phyloP scores from a whole-genome alignment of 805 yeast genomes.

The Ogataea haglerorum region DNA sequence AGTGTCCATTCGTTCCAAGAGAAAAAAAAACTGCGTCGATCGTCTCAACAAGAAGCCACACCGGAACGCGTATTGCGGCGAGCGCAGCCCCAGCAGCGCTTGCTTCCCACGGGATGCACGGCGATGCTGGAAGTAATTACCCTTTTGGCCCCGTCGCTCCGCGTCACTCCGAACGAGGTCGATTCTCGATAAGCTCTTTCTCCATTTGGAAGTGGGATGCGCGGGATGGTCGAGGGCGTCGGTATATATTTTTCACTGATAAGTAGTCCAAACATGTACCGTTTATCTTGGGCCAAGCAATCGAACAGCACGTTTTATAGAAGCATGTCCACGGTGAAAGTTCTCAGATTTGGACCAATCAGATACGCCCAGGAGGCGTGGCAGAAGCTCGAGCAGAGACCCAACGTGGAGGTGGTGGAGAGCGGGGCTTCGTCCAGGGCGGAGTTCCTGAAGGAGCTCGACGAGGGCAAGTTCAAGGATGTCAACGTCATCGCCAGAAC shows the following conservation, averaged over 20 bases:
- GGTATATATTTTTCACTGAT: not conserved
- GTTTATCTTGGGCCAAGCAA: not conserved
- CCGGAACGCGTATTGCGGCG: not conserved
- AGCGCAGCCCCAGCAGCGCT: not conserved
- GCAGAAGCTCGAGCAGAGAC: constrained; percentile 35
- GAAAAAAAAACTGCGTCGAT: constrained; percentile 8
- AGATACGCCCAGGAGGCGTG: constrained; percentile 63
- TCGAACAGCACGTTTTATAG: constrained; percentile 3
- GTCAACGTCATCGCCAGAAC: constrained; percentile 42
- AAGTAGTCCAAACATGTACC: constrained; percentile 3
- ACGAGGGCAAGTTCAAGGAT: constrained; percentile 34
- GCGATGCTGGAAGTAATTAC: not conserved
- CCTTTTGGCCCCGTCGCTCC: not conserved
- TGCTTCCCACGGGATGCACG: not conserved
- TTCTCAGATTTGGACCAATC: constrained; percentile 63
- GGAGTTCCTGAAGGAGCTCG: constrained; percentile 38
- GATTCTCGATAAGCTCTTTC: not conserved
- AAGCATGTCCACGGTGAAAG: constrained; percentile 39
- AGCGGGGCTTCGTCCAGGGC: constrained; percentile 38
- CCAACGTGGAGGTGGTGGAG: constrained; percentile 45
- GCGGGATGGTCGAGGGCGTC: constrained; percentile 1
- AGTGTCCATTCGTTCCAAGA: constrained; percentile 15
- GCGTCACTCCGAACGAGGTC: not conserved
- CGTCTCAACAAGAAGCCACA: constrained; percentile 1
- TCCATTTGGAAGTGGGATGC: constrained; percentile 5